Base-by-base conservation (phyloP, 805 yeast species). In the Yamadazyma phyllophila region DNA sequence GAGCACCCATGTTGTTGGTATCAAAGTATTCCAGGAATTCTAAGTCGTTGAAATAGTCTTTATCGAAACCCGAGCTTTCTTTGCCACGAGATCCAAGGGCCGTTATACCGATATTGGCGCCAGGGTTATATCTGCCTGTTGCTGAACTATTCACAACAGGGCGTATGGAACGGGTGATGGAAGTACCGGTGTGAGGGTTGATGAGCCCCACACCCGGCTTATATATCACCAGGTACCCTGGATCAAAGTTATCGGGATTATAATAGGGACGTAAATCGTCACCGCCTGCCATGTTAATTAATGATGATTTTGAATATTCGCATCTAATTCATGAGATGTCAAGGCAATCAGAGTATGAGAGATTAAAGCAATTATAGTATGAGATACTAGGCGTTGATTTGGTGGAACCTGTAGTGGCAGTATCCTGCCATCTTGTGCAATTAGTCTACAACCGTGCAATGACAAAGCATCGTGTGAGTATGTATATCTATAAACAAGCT, bases 11-110 rank as follows among this genome's bases (percentile, higher is more conserved):
- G 58, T 82, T 81, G 51, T 69, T 69, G 50, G 73, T 54, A 55
- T 84, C 88, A 48, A 85, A 73, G 53, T 83, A 80, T 60, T 85
- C 92, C 44, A 67, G 73, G 59, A 85, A 73, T 58, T 83, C 90
- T 52, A 82, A 67, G 58, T 82, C 87, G 47, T 75, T 66, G 53
- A 71, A 72, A 44, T 74, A 69, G 57, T 77, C 74, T 54, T 71
- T 72, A 24, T 66, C 70, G n/a, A 50, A 41, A 4, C 54, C 48
- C 4, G 40, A 33, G 20, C 31, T 13, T 26, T 53, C 46, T 26
- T 45, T 48, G 39, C 27, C 48, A 2, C 33, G 30, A 2, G 43
- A 20, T 26, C 37, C 48, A 16, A 36, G 34, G n/a, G 43, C 54
- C 26, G 26, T 48, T 20, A 48, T 43, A 7, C 53, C 61, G 34